Evolutionary conservation across 2,329 filamentous ascomycete species (phyloP).

Genomic region (Colletotrichum tanaceti): DNA sequence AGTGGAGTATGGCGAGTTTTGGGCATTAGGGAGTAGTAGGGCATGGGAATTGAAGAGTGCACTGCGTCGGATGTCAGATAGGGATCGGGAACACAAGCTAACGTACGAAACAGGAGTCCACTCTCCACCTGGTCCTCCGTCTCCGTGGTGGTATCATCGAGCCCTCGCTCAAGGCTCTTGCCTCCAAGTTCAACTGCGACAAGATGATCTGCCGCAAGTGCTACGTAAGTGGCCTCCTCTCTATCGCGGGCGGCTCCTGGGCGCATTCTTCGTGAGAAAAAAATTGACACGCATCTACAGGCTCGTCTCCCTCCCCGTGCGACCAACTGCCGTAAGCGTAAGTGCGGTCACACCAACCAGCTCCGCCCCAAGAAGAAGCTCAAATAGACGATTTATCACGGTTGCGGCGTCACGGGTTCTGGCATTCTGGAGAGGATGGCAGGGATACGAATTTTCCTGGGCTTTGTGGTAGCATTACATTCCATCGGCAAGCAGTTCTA

Average conservation of each 20-base stretch:
- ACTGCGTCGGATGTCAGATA: not conserved
- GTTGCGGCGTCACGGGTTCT: slow-evolving; percentile 57
- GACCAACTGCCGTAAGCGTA: slow-evolving; percentile 99
- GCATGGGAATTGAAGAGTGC: slow-evolving; percentile 1
- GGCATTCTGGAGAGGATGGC: slow-evolving; percentile 45
- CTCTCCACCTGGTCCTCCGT: slow-evolving; percentile 97
- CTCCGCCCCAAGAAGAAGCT: slow-evolving; percentile 99
- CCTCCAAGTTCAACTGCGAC: slow-evolving; percentile 99
- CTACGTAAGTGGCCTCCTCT: slow-evolving; percentile 76
- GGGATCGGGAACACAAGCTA: slow-evolving; percentile 19
- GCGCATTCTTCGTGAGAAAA: not conserved
- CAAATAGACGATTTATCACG: slow-evolving; percentile 69
- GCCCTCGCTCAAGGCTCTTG: slow-evolving; percentile 97
- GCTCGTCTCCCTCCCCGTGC: slow-evolving; percentile 94
- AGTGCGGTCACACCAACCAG: slow-evolving; percentile 99
- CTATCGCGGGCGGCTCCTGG: not conserved
- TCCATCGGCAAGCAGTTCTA: slow-evolving; percentile 38
- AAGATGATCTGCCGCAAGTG: slow-evolving; percentile 99
- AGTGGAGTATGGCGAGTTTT: slow-evolving; percentile 49
- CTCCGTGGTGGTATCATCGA: slow-evolving; percentile 99
- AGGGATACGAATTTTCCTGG: slow-evolving; percentile 47
- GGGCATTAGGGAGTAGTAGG: not conserved
- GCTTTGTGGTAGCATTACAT: slow-evolving; percentile 55
- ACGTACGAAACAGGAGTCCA: slow-evolving; percentile 79
- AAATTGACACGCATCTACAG: slow-evolving; percentile 49